A percentile compares a stretch with the other conserved stretches of the same genome.
phyloP scores from a whole-genome alignment of 192 early-diverging fungal genomes.

The Mycoemilia scoparia region DNA sequence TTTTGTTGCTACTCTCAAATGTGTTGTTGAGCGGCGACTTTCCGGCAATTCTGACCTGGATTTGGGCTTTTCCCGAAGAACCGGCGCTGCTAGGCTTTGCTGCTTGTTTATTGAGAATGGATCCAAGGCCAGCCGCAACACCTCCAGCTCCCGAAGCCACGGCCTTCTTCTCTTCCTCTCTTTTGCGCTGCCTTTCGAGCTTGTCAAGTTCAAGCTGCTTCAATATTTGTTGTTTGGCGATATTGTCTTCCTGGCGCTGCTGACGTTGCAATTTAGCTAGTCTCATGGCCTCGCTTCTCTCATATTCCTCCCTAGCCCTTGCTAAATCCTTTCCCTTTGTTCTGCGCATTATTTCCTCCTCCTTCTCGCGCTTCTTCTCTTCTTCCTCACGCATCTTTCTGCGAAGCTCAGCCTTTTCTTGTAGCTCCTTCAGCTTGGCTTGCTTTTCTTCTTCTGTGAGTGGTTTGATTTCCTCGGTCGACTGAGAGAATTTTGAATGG shows the following conservation, averaged over 20 bases:
- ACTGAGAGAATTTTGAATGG: constrained; percentile 48
- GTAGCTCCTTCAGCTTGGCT: constrained; percentile 38
- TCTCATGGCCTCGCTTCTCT: constrained; percentile 35
- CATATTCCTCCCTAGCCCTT: constrained; percentile 34
- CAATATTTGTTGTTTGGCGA: constrained; percentile 36
- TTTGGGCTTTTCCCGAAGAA: constrained; percentile 36
- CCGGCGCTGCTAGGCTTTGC: constrained; percentile 38
- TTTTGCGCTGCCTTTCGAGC: constrained; percentile 33
- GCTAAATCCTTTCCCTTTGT: constrained; percentile 40
- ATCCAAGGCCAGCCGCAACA: constrained; percentile 10
- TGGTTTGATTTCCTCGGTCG: constrained; percentile 43
- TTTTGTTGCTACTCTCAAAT: constrained; percentile 34
- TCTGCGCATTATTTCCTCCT: constrained; percentile 35
- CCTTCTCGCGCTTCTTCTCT: constrained; percentile 37
- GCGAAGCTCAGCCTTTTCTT: constrained; percentile 33
- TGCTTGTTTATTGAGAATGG: constrained; percentile 11
- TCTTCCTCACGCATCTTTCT: constrained; percentile 31
- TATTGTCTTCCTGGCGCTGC: constrained; percentile 48
- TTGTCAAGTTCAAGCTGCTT: constrained; percentile 51
- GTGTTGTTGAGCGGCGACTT: constrained; percentile 35
- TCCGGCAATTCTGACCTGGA: constrained; percentile 8
- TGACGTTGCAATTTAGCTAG: constrained; percentile 35
- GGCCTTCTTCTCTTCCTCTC: constrained; percentile 16
- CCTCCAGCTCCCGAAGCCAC: constrained; percentile 2
- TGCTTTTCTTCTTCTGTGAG: constrained; percentile 56